Conservation (phyloP, 768 basidiomycete species). For the Rhodosporidiobolus odoratus region DNA sequence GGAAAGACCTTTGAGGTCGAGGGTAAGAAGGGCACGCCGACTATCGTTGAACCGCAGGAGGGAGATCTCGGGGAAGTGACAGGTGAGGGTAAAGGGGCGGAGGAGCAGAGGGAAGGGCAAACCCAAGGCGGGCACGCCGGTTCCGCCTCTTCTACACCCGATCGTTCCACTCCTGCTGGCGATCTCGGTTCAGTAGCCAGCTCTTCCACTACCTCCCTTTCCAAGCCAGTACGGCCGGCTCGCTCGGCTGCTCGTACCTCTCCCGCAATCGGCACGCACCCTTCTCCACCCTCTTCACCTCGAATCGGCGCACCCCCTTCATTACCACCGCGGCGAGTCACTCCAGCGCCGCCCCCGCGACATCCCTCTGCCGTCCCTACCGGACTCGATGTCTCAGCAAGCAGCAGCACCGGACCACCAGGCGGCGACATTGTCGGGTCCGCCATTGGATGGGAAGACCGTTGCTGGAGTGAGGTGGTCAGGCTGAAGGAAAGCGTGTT, state of each 20-base stretch:
- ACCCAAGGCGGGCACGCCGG: too few relatives aligned
- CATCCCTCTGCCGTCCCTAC: conserved; percentile 2
- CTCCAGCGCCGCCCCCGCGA: conserved; percentile 5
- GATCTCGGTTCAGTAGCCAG: too few relatives aligned
- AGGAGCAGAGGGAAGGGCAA: conserved; percentile 53
- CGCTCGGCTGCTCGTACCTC: conserved; percentile 20
- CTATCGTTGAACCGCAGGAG: conserved; percentile 29
- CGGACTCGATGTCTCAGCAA: neutral
- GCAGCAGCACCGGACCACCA: neutral
- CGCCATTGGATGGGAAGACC: conserved; percentile 43
- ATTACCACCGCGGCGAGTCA: neutral
- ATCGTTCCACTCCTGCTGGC: too few relatives aligned
- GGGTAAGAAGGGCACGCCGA: conserved; percentile 50
- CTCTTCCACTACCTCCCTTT: conserved; percentile 13
- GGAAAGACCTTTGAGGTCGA: conserved; percentile 1
- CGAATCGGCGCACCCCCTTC: neutral
- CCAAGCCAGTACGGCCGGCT: conserved; percentile 19
- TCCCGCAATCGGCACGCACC: conserved; percentile 11
- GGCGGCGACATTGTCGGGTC: conserved; percentile 35
- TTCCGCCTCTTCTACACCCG: conserved; percentile 6
- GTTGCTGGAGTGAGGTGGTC: conserved; percentile 41
- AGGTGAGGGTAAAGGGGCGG: conserved; percentile 61
- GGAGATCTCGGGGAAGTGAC: conserved; percentile 56
- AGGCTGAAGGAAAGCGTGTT: conserved; percentile 38
- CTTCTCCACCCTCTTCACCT: conserved; percentile 19